Evolutionary conservation across 345 rosid species (phyloP).

Genomic region (Microthlaspi erraticum): DNA sequence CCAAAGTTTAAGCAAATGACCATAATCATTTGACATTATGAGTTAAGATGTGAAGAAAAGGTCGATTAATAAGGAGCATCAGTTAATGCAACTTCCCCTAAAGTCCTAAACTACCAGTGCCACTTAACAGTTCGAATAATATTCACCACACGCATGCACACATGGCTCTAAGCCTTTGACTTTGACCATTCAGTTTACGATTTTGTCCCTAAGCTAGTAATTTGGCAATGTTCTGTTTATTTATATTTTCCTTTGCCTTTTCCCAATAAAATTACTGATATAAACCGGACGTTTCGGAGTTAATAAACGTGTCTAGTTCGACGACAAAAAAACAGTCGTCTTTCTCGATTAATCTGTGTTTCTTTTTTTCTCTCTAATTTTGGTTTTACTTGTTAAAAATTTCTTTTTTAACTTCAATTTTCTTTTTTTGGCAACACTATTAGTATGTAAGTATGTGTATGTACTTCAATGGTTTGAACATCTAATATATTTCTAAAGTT

Average conservation of each 20-base stretch:
- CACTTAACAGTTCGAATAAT: background rate
- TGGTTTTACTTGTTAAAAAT: too few species aligned
- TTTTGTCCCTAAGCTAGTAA: conserved; percentile 20
- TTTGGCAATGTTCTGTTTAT: background rate
- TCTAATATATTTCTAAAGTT: too few species aligned
- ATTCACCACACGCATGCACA: conserved; percentile 38
- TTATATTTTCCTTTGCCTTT: background rate
- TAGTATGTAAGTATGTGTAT: too few species aligned
- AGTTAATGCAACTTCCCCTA: conserved; percentile 24
- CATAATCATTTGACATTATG: background rate
- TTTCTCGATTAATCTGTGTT: too few species aligned
- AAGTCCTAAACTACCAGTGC: conserved; percentile 26
- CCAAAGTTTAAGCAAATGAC: background rate
- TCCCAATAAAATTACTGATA: too few species aligned
- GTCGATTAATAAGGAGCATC: background rate
- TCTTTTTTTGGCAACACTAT: too few species aligned
- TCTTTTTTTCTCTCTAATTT: too few species aligned
- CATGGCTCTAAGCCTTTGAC: conserved; percentile 43
- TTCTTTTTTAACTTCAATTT: too few species aligned
- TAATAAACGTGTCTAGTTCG: too few species aligned
- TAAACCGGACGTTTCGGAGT: too few species aligned
- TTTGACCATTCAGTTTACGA: conserved; percentile 38
- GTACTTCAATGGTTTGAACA: too few species aligned
- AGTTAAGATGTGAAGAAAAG: background rate
- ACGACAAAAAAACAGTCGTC: too few species aligned